Percentiles rank a stretch among this genome's conserved stretches.
phyloP scores from a whole-genome alignment of 192 early-diverging fungal genomes.

The Coemansia sp. region DNA sequence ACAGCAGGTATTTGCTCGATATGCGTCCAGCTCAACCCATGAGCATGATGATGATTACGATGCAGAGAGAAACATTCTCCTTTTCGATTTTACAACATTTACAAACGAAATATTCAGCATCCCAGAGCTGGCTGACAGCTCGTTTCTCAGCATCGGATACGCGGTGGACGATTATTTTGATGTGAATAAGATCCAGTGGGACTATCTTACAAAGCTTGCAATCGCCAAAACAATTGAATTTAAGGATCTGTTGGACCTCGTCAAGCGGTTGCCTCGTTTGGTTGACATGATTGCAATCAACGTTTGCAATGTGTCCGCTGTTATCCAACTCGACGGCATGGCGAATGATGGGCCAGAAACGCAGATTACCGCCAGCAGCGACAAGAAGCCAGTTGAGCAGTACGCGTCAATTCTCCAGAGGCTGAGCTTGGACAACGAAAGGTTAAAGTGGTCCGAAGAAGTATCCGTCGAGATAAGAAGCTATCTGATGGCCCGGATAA shows the following conservation, averaged over 20 bases:
- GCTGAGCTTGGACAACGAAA: slow-evolving; percentile 1
- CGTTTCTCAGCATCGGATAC: neutral
- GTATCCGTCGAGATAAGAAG: neutral
- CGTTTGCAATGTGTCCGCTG: neutral
- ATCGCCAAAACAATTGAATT: neutral
- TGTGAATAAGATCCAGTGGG: neutral
- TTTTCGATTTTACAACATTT: neutral
- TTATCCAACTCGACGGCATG: neutral
- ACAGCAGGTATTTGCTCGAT: neutral
- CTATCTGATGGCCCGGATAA: neutral
- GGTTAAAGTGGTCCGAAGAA: neutral
- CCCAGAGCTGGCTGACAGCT: slow-evolving; percentile 1
- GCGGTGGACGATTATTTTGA: neutral
- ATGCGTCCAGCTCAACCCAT: neutral
- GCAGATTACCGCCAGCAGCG: neutral
- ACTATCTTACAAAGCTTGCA: neutral
- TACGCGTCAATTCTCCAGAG: neutral
- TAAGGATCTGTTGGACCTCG: neutral
- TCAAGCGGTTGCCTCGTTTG: neutral
- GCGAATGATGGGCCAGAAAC: neutral
- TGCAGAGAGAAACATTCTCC: neutral
- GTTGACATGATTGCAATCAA: slow-evolving; percentile 2
- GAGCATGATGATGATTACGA: neutral
- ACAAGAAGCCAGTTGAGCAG: neutral
- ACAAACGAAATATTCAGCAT: slow-evolving; percentile 7